Conservation (phyloP, 139 green algal genomes). For the Chlamydomonas incerta region DNA sequence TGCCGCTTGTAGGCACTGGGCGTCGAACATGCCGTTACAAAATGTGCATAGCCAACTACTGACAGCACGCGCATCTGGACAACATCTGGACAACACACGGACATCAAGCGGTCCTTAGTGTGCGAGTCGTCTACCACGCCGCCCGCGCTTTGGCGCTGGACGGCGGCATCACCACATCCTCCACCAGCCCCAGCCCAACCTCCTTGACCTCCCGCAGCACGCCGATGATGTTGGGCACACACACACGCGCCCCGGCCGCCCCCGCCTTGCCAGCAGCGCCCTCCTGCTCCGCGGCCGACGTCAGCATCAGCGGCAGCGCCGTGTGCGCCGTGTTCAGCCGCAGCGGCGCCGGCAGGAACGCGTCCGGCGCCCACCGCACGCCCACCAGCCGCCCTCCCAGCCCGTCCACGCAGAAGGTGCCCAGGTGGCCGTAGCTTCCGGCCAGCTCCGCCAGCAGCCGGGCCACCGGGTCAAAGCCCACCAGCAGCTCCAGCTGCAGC, state of each 20-base stretch:
- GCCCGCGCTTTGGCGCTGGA: constrained; percentile 3
- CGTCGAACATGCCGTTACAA: too few relatives aligned
- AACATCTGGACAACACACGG: too few relatives aligned
- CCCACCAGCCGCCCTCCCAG: constrained; percentile 66
- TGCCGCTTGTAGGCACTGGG: too few relatives aligned
- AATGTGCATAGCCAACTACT: too few relatives aligned
- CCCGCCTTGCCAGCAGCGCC: background rate
- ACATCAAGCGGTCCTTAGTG: too few relatives aligned
- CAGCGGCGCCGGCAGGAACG: constrained; percentile 57
- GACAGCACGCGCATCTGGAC: too few relatives aligned
- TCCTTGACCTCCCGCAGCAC: constrained; percentile 48
- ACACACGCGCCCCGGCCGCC: background rate
- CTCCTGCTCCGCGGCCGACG: background rate
- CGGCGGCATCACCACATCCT: constrained; percentile 46
- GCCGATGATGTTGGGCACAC: constrained; percentile 51
- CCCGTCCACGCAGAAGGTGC: constrained; percentile 68
- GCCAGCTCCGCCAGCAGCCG: constrained; percentile 59
- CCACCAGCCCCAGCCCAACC: constrained; percentile 44
- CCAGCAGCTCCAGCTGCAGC: constrained; percentile 78
- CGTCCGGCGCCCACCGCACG: constrained; percentile 68
- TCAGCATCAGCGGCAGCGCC: constrained; percentile 32
- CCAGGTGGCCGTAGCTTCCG: constrained; percentile 64
- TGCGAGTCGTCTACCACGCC: too few relatives aligned
- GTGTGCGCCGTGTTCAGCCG: constrained; percentile 52
- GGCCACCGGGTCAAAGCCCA: constrained; percentile 82